phyloP scores from a whole-genome alignment of 2,329 filamentous ascomycete species.

The Xylaria sp. region DNA sequence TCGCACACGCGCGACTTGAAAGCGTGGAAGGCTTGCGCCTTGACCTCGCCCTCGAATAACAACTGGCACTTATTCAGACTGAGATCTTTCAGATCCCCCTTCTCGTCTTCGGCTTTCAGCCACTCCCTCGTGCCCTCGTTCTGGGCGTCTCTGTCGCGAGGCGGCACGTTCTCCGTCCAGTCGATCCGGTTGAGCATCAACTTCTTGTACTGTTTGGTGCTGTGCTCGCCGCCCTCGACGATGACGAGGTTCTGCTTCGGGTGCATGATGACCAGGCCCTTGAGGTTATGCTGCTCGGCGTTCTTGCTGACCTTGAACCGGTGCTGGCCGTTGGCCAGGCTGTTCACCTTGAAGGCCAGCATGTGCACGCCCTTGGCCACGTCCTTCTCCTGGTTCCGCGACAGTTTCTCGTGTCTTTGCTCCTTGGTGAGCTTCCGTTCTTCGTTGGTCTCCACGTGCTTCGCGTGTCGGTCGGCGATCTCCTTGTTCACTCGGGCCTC shows the following conservation, averaged over 20 bases:
- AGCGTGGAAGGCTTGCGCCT: constrained; percentile 78
- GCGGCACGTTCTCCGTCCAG: constrained; percentile 87
- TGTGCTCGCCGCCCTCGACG: constrained; percentile 87
- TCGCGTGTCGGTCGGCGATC: constrained; percentile 82
- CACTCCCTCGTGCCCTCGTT: constrained; percentile 68
- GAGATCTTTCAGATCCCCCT: constrained; percentile 80
- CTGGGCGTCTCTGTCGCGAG: constrained; percentile 65
- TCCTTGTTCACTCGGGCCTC: constrained; percentile 93
- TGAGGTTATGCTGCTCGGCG: constrained; percentile 85
- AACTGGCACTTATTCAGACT: constrained; percentile 80
- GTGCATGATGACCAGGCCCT: constrained; percentile 89
- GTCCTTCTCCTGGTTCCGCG: constrained; percentile 83
- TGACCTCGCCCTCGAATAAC: constrained; percentile 90
- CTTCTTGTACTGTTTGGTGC: constrained; percentile 85
- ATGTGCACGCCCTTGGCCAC: constrained; percentile 84
- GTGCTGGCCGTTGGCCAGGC: constrained; percentile 89
- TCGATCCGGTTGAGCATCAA: constrained; percentile 92
- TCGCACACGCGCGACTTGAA: constrained; percentile 93
- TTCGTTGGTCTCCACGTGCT: constrained; percentile 80
- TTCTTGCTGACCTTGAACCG: constrained; percentile 93
- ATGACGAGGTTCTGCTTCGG: constrained; percentile 88
- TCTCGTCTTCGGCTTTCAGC: constrained; percentile 79
- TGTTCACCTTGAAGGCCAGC: constrained; percentile 87
- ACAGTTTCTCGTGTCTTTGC: constrained; percentile 82
- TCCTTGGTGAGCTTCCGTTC: constrained; percentile 89